Evolutionary conservation across 768 basidiomycete species (phyloP), one percentile per base, ranked within the genome.

Genomic region (Boletus speciosus): DNA sequence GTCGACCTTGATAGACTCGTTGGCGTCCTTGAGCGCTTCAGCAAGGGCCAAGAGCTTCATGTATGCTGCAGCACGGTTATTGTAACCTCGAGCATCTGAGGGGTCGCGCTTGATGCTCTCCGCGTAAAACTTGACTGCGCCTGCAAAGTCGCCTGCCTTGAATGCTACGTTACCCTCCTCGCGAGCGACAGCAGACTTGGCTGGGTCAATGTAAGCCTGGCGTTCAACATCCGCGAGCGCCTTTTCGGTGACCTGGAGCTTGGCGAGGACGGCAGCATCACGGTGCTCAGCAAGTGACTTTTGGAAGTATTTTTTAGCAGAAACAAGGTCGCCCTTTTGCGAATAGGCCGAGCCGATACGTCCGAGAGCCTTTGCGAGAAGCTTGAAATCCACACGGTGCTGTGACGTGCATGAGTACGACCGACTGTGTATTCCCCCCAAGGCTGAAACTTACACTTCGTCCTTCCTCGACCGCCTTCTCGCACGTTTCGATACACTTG

Each of bases 91-190:
- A 14, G 96, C 82, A 67, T 99, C 97, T 36, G 73, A 70, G 39
- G 97, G 96, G 64, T 92, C 86, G 47, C 97, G 88, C 76, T 98
- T 98, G 80, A 98, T 97, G 57, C 93, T 89, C 74, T 99, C 97
- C 36, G 90, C 81, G 75, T 99, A 99, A 37, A 81, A 77, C 76
- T 91, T 93, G 61, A 99, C 95, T 1, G 96, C 90, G 11, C 80
- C 84, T 11, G 85, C 95, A 71, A 94, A 99, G 71, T 96, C 86
- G 19, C 93, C 96, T 2, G 73, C 78, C 78, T 98, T 98, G 83
- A 98, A 99, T 36, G 85, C 81, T 39, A 73, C 72, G 69, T 99
- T 99, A 10, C 97, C 97, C 68, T 96, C 92, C 71, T 97, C 93
- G 46, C 97, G 82, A 2, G 93, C 93, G 40, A 70, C 62, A 31